Conservation (phyloP, 1,284 basidiomycete species). For the Cryptococcus floricola region DNA sequence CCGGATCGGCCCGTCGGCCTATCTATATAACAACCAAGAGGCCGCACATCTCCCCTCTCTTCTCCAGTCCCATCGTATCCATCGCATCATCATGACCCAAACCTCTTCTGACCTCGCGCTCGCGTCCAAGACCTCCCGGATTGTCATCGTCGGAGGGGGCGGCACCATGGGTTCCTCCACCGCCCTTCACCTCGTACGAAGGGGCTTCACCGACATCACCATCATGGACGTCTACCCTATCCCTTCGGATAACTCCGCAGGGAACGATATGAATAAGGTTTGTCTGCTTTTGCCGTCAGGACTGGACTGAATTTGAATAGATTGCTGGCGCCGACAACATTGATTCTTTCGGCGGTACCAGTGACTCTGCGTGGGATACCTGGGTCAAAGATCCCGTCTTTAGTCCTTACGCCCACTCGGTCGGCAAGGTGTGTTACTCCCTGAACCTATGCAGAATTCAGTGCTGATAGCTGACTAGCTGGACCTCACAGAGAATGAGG, state of each 20-base stretch:
- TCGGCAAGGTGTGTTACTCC: conserved; percentile 28
- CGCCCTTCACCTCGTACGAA: conserved; percentile 39
- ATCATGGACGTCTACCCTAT: conserved; percentile 40
- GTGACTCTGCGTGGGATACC: conserved; percentile 22
- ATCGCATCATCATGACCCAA: not conserved
- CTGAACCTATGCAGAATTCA: not conserved
- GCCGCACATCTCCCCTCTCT: no score
- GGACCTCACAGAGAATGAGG: conserved; percentile 5
- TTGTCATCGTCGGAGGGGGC: conserved; percentile 42
- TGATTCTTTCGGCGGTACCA: conserved; percentile 10
- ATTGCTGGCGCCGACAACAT: conserved; percentile 11
- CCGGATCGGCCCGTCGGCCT: not conserved
- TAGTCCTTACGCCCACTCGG: conserved; percentile 34
- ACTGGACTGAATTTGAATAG: conserved; percentile 7
- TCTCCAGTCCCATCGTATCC: no score
- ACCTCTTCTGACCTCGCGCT: not conserved
- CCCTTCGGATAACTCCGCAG: conserved; percentile 38
- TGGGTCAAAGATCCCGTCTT: conserved; percentile 43
- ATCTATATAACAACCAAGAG: not conserved
- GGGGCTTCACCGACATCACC: conserved; percentile 40
- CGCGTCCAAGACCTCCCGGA: conserved; percentile 7
- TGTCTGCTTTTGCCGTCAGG: conserved; percentile 15
- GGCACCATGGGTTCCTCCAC: conserved; percentile 47
- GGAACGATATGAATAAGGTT: conserved; percentile 46
- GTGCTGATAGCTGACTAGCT: conserved; percentile 2